A percentile compares a stretch with the other conserved stretches of the same genome.
These are phyloP conservation scores for Flaveria trinervia DNA, from an alignment of 129 eudicot genomes.

Conservation along the genomic window DNA sequence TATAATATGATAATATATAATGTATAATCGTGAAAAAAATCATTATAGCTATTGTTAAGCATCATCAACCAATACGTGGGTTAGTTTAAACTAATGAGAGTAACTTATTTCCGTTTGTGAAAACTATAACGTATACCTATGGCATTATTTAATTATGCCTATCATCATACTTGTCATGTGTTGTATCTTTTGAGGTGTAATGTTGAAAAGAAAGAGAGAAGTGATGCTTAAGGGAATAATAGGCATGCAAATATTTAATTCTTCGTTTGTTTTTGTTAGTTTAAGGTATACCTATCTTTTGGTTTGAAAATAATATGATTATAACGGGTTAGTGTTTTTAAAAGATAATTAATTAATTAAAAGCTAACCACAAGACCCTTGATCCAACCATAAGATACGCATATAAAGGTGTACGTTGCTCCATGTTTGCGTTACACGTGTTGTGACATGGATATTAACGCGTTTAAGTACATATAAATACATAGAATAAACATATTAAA, in stretches of 20 bases:
- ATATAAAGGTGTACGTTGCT: neutral
- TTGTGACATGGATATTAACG: too few relatives aligned
- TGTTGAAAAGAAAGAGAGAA: slow-evolving; percentile 7
- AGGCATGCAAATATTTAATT: slow-evolving; percentile 17
- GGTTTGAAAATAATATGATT: neutral
- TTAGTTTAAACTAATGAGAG: neutral
- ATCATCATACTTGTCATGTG: slow-evolving; percentile 24
- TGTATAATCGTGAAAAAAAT: neutral
- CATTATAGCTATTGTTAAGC: neutral
- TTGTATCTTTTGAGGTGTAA: slow-evolving; percentile 26
- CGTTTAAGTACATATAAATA: too few relatives aligned
- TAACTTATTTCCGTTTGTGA: neutral
- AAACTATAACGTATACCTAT: neutral
- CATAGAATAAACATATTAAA: too few relatives aligned
- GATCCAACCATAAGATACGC: neutral
- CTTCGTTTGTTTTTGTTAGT: neutral
- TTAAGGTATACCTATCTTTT: neutral
- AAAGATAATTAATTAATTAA: neutral
- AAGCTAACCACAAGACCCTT: neutral
- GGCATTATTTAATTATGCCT: slow-evolving; percentile 1
- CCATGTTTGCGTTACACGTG: too few relatives aligned
- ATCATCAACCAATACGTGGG: neutral
- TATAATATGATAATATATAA: neutral
- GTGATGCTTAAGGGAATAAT: slow-evolving; percentile 24
- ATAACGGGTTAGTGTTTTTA: neutral